A percentile compares a stretch with the other conserved stretches of the same genome.
phyloP scores from a whole-genome alignment of 768 basidiomycete genomes.

The Boletus eberwhitei region DNA sequence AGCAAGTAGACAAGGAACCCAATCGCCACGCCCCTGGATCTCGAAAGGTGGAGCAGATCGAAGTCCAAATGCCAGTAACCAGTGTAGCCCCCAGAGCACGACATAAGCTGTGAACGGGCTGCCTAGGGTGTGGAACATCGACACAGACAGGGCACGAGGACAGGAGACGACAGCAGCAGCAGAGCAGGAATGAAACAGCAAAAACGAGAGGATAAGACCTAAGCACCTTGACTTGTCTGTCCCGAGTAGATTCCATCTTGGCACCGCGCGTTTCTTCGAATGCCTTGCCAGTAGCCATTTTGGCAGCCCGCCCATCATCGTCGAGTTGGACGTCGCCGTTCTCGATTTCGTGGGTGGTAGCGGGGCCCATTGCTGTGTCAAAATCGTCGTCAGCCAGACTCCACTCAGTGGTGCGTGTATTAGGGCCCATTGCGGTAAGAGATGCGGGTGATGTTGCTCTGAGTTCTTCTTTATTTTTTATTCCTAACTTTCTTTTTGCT shows the following conservation, averaged over 20 bases:
- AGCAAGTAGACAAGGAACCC: slow-evolving; percentile 36
- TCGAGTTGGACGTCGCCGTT: slow-evolving; percentile 42
- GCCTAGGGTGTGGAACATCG: slow-evolving; percentile 18
- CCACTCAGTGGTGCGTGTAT: slow-evolving; percentile 38
- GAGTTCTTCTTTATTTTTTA: neutral
- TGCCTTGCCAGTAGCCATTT: slow-evolving; percentile 15
- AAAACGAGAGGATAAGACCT: slow-evolving; percentile 52
- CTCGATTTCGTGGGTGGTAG: slow-evolving; percentile 42
- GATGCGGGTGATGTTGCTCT: neutral
- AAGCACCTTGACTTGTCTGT: slow-evolving; percentile 89
- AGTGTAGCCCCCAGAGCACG: slow-evolving; percentile 19
- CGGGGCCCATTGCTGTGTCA: slow-evolving; percentile 43
- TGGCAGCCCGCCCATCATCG: slow-evolving; percentile 17
- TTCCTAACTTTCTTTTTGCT: neutral
- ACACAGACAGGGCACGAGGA: slow-evolving; percentile 15
- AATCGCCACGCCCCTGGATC: slow-evolving; percentile 24
- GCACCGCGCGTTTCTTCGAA: slow-evolving; percentile 46
- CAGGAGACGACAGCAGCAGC: slow-evolving; percentile 17
- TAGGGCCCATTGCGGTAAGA: slow-evolving; percentile 23
- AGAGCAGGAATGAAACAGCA: slow-evolving; percentile 26
- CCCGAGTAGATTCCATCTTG: slow-evolving; percentile 49
- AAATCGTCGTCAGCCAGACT: slow-evolving; percentile 44
- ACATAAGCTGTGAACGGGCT: slow-evolving; percentile 15
- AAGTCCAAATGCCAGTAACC: slow-evolving; percentile 22
- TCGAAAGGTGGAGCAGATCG: slow-evolving; percentile 27